phyloP scores from a whole-genome alignment of 2,329 filamentous ascomycete genomes.

The Aspergillus sp. region DNA sequence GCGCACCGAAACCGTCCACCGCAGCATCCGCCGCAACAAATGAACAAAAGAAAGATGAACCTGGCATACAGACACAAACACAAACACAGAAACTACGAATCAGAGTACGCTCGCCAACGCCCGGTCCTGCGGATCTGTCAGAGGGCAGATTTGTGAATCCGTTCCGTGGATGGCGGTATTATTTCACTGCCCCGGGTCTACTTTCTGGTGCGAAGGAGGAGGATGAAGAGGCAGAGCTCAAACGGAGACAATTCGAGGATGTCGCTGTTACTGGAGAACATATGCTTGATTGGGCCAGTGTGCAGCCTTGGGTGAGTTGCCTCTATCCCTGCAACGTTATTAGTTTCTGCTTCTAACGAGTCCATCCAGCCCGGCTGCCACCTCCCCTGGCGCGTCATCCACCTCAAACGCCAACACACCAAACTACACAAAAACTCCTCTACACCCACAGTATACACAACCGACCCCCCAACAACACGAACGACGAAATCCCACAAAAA shows the following conservation, averaged over 20 bases:
- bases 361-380: constrained; percentile 31
- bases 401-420: constrained; percentile 28
- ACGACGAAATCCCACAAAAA: constrained; percentile 30
- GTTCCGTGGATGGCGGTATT: constrained; percentile 37
- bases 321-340: background rate
- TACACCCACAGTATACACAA: constrained; percentile 15
- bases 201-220: constrained; percentile 14
- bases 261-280: constrained; percentile 30
- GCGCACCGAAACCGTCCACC: constrained; percentile 14
- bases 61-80: background rate
- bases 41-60: background rate
- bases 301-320: constrained; percentile 29
- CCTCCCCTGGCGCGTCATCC: constrained; percentile 36
- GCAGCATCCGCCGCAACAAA: constrained; percentile 1
- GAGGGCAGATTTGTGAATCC: constrained; percentile 35
- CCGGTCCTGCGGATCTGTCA: constrained; percentile 15
- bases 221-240: constrained; percentile 11
- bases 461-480: constrained; percentile 15
- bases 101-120: constrained; percentile 33
- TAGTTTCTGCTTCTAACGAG: background rate
- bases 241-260: constrained; percentile 28
- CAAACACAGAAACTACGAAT: constrained; percentile 33
- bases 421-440: constrained; percentile 15
- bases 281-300: constrained; percentile 22
- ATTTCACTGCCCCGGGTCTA: constrained; percentile 31